Conservation (phyloP, 345 rosid species). For the Hevea brasiliensis region DNA sequence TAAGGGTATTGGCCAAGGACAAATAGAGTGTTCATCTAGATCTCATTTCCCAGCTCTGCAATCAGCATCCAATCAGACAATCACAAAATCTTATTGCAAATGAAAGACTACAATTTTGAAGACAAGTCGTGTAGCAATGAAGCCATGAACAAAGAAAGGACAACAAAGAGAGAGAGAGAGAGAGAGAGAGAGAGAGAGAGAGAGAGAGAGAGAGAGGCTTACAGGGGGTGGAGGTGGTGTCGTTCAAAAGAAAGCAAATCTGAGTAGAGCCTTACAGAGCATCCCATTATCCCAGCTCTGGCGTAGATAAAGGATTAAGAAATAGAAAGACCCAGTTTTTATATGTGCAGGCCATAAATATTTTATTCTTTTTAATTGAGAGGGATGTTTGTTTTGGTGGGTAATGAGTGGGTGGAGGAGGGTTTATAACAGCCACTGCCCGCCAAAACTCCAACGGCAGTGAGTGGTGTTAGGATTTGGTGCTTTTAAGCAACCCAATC, state of each 20-base stretch:
- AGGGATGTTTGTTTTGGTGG: conserved; percentile 45
- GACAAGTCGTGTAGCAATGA: not conserved
- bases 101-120: not conserved
- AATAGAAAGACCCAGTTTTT: too few species aligned
- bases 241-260: conserved; percentile 33
- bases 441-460: conserved; percentile 57
- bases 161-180: not conserved
- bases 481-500: conserved; percentile 20
- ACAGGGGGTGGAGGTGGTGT: conserved; percentile 16
- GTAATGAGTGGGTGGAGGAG: conserved; percentile 51
- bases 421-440: conserved; percentile 32
- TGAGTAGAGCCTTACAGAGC: conserved; percentile 28
- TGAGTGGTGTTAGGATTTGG: conserved; percentile 51
- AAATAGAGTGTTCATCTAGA: not conserved
- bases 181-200: too few species aligned
- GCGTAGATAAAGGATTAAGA: too few species aligned
- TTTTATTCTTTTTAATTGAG: not conserved
- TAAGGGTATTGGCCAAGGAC: not conserved
- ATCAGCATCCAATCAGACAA: not conserved
- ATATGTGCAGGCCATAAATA: not conserved
- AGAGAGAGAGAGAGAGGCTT: conserved; percentile 16
- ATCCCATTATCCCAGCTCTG: conserved; percentile 8
- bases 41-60: not conserved
- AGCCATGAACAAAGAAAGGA: conserved; percentile 5
- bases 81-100: not conserved